These are phyloP conservation scores for Tolypocladium amazonense DNA, from an alignment of 2,329 filamentous ascomycete species.

Conservation along the genomic window DNA sequence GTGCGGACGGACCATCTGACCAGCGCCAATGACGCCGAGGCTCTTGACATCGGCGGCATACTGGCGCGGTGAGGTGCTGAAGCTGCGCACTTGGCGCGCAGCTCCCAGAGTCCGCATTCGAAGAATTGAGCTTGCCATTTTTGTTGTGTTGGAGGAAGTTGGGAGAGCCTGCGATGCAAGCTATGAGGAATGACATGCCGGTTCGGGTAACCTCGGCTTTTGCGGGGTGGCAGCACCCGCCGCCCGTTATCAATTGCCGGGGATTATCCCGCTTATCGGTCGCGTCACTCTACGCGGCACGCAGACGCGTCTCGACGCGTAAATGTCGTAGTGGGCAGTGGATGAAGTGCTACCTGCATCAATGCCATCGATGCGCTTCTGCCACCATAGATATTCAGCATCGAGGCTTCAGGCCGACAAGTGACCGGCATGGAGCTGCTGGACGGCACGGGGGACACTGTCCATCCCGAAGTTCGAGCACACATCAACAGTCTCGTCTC, in stretches of 20 bases:
- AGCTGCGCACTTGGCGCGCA: conserved; percentile 40
- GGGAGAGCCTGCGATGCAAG: conserved; percentile 1
- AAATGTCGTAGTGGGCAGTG: not conserved
- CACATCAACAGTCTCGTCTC: conserved; percentile 91
- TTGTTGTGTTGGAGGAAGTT: conserved; percentile 3
- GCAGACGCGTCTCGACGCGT: conserved; percentile 14
- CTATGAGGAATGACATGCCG: conserved; percentile 6
- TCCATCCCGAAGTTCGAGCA: conserved; percentile 86
- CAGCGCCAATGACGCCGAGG: conserved; percentile 85
- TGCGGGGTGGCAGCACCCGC: conserved; percentile 4
- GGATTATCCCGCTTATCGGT: conserved; percentile 6
- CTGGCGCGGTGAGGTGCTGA: conserved; percentile 56
- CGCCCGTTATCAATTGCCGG: conserved; percentile 4
- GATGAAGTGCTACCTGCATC: not conserved
- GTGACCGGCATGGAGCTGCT: conserved; percentile 38
- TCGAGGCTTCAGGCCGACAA: not conserved
- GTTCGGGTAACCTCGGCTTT: conserved; percentile 34
- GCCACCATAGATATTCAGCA: not conserved
- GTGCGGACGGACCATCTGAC: conserved; percentile 69
- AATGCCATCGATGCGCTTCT: not conserved
- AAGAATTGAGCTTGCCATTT: conserved; percentile 29
- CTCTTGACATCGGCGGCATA: conserved; percentile 67
- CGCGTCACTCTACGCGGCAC: not conserved
- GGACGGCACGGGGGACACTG: conserved; percentile 46
- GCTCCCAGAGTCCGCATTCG: conserved; percentile 24